Conservation (phyloP, 768 basidiomycete species). For the Tricholoma bakamatsutake region DNA sequence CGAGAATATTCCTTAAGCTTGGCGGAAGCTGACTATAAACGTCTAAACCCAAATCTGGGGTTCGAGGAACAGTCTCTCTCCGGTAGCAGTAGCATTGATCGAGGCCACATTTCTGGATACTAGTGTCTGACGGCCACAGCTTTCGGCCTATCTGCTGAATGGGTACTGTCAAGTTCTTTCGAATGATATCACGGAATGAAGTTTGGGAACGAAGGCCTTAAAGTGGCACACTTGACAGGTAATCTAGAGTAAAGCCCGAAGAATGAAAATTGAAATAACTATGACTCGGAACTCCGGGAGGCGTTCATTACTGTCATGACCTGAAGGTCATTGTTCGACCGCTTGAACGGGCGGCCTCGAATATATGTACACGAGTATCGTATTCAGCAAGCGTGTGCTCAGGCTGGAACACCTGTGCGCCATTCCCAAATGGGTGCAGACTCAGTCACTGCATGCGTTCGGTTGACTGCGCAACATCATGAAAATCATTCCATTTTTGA, state of each 20-base stretch:
- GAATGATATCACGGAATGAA: not conserved
- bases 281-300: not conserved
- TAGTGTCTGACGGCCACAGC: not conserved
- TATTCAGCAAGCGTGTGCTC: not conserved
- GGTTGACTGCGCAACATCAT: not conserved
- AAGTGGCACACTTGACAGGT: not conserved
- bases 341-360: not conserved
- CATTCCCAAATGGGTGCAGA: not conserved
- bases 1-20: conserved; percentile 7
- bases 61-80: conserved; percentile 7
- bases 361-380: not conserved
- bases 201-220: not conserved
- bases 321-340: not conserved
- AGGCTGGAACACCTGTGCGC: not conserved
- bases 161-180: not conserved
- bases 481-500: not conserved
- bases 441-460: not conserved
- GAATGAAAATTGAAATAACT: not conserved
- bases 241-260: not conserved
- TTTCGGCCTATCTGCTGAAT: not conserved
- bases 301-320: not conserved
- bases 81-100: not conserved
- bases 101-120: not conserved
- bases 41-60: conserved; percentile 2
- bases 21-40: conserved; percentile 11